These are phyloP conservation scores for Talaromyces verruculosus DNA, from an alignment of 2,329 filamentous ascomycete species.

Conservation along the genomic window DNA sequence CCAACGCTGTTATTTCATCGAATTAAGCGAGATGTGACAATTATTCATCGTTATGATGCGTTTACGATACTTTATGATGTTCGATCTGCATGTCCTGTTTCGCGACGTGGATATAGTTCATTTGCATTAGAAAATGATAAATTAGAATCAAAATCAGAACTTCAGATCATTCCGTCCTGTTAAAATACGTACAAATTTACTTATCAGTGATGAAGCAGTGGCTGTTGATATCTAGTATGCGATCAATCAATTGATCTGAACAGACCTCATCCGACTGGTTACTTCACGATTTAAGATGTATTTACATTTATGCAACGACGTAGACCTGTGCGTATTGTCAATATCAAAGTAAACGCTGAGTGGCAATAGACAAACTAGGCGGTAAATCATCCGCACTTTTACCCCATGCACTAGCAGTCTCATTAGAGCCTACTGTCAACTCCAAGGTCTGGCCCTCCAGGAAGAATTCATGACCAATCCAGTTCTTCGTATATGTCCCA, in stretches of 20 bases:
- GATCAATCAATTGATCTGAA: neutral
- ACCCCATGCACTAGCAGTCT: conserved; percentile 66
- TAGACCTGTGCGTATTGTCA: neutral
- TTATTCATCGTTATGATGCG: neutral
- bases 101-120: neutral
- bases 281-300: neutral
- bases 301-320: neutral
- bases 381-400: conserved; percentile 60
- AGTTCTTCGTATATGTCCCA: conserved; percentile 60
- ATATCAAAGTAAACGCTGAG: neutral
- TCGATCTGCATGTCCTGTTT: neutral
- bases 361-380: conserved; percentile 48
- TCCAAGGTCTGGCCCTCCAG: conserved; percentile 63
- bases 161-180: neutral
- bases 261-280: too few relatives aligned
- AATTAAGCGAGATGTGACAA: neutral
- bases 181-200: neutral
- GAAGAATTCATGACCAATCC: conserved; percentile 68
- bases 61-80: neutral
- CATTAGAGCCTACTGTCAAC: conserved; percentile 59
- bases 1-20: neutral
- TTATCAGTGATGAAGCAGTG: neutral
- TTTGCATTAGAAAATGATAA: neutral
- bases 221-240: neutral
- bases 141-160: too few relatives aligned